These are phyloP conservation scores for Teunomyces gatunensis DNA, from an alignment of 805 yeast species.

Conservation along the genomic window DNA sequence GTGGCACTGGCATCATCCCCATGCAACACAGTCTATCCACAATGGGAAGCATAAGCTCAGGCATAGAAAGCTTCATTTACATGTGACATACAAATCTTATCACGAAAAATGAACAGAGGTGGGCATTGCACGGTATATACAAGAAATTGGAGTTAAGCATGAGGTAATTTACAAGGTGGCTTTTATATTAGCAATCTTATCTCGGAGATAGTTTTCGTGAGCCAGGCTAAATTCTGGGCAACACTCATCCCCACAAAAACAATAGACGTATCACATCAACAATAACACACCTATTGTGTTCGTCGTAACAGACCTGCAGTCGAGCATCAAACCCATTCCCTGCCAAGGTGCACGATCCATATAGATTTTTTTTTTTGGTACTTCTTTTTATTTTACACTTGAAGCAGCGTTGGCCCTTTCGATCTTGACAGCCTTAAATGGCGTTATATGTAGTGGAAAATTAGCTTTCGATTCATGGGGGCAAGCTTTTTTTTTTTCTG, in stretches of 20 bases:
- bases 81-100: not conserved
- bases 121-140: not conserved
- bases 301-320: too few relatives aligned
- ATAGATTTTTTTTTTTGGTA: too few relatives aligned
- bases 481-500: not conserved
- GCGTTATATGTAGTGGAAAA: not conserved
- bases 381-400: not conserved
- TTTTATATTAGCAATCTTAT: slow-evolving; percentile 1
- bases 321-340: too few relatives aligned
- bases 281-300: not conserved
- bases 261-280: not conserved
- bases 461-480: not conserved
- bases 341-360: too few relatives aligned
- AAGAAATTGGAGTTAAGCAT: not conserved
- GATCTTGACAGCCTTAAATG: not conserved
- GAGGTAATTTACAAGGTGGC: not conserved
- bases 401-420: not conserved
- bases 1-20: not conserved
- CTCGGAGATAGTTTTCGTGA: not conserved
- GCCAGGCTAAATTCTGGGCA: not conserved
- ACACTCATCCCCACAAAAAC: not conserved
- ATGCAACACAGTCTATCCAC: not conserved
- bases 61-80: not conserved
- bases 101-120: not conserved
- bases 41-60: not conserved